These are phyloP conservation scores for Prunus kanzakura DNA, from an alignment of 306 rosid species.

Conservation along the genomic window DNA sequence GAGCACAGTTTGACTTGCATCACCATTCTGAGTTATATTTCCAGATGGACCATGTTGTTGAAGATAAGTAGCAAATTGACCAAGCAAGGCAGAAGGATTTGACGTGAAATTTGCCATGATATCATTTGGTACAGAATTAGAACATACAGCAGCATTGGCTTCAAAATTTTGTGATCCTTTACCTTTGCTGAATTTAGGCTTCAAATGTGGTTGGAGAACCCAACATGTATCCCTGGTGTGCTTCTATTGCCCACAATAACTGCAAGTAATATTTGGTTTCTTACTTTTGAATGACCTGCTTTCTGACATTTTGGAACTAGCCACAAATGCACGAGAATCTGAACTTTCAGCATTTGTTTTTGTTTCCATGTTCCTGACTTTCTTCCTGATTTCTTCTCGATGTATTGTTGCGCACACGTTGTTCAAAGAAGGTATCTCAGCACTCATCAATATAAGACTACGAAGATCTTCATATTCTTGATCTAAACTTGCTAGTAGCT, in stretches of 20 bases:
- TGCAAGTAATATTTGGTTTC: background rate
- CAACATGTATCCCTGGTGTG: background rate
- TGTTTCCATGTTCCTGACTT: background rate
- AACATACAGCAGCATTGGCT: background rate
- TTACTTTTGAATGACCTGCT: background rate
- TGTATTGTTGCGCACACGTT: background rate
- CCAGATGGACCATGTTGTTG: background rate
- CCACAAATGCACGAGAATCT: background rate
- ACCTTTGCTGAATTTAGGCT: background rate
- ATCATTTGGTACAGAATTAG: background rate
- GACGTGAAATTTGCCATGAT: too few relatives aligned
- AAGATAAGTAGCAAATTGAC: background rate
- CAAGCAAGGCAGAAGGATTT: background rate
- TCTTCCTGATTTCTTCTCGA: constrained; percentile 6
- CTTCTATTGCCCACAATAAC: background rate
- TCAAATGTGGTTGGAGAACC: background rate
- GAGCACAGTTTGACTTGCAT: too few relatives aligned
- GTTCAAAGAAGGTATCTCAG: background rate
- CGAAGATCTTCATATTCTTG: background rate
- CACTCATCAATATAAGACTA: background rate
- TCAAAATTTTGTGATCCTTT: background rate
- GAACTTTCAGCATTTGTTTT: background rate
- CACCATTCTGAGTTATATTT: too few relatives aligned
- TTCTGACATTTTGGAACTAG: background rate
- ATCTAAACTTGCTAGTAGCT: background rate